A percentile compares a stretch with the other conserved stretches of the same genome.
Conservation (phyloP, 495 filamentous ascomycete species). For the Penicillium steckii region DNA sequence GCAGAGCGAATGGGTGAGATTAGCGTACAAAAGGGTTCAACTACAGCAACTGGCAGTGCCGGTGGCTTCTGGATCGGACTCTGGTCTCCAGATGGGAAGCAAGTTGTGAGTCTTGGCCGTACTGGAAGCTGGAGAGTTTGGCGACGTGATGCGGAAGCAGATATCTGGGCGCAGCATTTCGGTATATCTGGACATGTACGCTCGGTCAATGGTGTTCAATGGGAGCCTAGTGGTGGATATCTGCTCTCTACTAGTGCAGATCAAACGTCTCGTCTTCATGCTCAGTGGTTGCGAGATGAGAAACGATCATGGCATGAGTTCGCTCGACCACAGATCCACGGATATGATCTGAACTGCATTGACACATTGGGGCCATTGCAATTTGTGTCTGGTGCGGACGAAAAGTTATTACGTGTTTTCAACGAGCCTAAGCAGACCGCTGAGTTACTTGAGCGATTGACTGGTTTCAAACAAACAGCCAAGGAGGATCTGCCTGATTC, state of each 20-base stretch:
- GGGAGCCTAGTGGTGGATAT: slow-evolving; percentile 81
- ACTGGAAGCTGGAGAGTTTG: slow-evolving; percentile 94
- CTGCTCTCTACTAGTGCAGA: slow-evolving; percentile 86
- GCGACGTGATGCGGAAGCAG: slow-evolving; percentile 53
- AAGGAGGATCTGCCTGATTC: slow-evolving; percentile 69
- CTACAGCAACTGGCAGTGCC: slow-evolving; percentile 90
- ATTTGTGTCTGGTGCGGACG: slow-evolving; percentile 96
- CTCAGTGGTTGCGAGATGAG: slow-evolving; percentile 67
- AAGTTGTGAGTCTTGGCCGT: slow-evolving; percentile 77
- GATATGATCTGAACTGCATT: slow-evolving; percentile 96
- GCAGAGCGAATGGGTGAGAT: slow-evolving; percentile 85
- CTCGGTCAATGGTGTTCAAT: slow-evolving; percentile 74
- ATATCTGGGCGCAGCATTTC: slow-evolving; percentile 71
- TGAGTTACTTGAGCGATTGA: slow-evolving; percentile 64
- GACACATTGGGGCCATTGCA: slow-evolving; percentile 64
- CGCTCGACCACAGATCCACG: slow-evolving; percentile 93
- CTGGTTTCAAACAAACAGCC: slow-evolving; percentile 50
- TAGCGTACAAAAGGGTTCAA: slow-evolving; percentile 88
- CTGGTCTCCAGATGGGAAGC: slow-evolving; percentile 78
- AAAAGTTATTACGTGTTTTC: slow-evolving; percentile 95
- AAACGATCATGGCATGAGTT: slow-evolving; percentile 86
- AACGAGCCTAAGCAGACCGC: slow-evolving; percentile 85
- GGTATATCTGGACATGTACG: slow-evolving; percentile 84
- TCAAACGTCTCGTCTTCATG: slow-evolving; percentile 91
- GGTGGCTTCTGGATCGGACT: slow-evolving; percentile 96